Conservation (phyloP, 306 rosid genomes). For the Boehmeria nivea region DNA sequence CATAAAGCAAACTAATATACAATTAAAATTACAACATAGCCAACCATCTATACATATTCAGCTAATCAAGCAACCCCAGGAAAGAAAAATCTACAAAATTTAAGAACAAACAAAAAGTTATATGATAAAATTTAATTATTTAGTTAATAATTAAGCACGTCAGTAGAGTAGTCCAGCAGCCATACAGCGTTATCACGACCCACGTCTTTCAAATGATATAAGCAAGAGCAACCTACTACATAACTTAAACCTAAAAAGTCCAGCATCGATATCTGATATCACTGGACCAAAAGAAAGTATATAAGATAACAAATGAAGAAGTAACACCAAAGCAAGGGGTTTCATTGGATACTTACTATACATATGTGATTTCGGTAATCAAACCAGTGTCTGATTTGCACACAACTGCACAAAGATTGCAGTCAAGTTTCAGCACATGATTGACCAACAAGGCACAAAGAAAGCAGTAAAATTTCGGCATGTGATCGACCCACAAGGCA, state of each 20-base stretch:
- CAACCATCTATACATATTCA: background rate
- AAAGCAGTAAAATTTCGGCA: constrained; percentile 16
- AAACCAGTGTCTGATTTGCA: constrained; percentile 80
- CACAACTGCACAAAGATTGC: constrained; percentile 58
- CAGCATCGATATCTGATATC: background rate
- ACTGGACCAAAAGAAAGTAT: constrained; percentile 9
- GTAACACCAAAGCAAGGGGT: constrained; percentile 1
- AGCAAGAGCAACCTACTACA: constrained; percentile 1
- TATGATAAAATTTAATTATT: background rate
- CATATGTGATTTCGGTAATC: constrained; percentile 95
- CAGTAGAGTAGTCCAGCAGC: background rate
- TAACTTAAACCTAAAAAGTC: background rate
- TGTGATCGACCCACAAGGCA: background rate
- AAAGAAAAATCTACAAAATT: background rate
- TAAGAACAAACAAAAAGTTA: background rate
- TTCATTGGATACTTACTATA: constrained; percentile 59
- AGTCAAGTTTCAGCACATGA: constrained; percentile 15
- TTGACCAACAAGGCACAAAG: constrained; percentile 1
- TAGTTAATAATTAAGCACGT: background rate
- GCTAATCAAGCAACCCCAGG: background rate
- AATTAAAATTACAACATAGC: constrained; percentile 15
- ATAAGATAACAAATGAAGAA: constrained; percentile 1
- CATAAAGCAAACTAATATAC: constrained; percentile 11
- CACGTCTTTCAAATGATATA: constrained; percentile 1
- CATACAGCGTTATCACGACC: background rate